These are phyloP conservation scores for Pelargonium cotyledonis DNA, from an alignment of 441 rosid species.

Conservation along the genomic window DNA sequence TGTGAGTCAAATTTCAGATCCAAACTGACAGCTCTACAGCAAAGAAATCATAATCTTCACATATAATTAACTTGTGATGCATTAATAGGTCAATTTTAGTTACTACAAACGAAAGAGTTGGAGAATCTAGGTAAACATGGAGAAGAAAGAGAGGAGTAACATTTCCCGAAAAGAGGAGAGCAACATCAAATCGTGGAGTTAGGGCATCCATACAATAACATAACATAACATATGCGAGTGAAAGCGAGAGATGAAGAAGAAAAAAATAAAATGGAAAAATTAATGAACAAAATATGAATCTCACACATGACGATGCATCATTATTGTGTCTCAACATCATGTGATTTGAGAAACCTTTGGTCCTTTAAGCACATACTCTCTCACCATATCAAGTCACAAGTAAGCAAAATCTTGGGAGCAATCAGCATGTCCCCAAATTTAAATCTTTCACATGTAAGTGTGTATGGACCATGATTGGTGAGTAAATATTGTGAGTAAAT, in stretches of 20 bases:
- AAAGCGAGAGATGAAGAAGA: background rate
- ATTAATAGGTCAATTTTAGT: background rate
- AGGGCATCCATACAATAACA: background rate
- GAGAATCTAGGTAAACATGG: background rate
- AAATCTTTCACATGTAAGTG: background rate
- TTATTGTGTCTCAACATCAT: constrained; percentile 3
- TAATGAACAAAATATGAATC: background rate
- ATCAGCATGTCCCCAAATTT: background rate
- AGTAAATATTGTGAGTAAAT: background rate
- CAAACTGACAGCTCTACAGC: background rate
- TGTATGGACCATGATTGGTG: background rate
- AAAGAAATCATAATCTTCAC: background rate
- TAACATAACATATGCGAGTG: background rate
- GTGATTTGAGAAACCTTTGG: constrained; percentile 8
- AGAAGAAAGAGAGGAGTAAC: background rate
- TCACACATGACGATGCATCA: background rate
- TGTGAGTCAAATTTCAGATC: too few species aligned
- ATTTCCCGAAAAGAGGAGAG: background rate
- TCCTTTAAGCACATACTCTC: constrained; percentile 2
- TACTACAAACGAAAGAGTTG: background rate
- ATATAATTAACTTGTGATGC: background rate
- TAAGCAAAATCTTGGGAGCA: constrained; percentile 4
- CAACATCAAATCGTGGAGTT: background rate
- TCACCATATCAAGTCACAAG: background rate
- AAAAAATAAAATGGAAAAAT: background rate